Evolutionary conservation across 805 yeast genomes (phyloP).

Genomic region (Ogataea populi-albae): DNA sequence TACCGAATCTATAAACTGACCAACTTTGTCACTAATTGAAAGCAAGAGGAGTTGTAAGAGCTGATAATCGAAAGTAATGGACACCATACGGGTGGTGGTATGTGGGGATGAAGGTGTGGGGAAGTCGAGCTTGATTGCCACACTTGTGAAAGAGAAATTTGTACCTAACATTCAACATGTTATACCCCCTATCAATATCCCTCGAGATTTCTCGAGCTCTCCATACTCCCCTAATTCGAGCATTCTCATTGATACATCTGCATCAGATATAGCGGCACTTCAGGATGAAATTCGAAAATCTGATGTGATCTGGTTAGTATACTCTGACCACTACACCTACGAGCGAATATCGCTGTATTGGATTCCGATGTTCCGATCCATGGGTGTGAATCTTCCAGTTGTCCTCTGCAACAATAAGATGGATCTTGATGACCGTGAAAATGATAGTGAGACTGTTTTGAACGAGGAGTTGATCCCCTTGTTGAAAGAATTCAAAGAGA

Average conservation of each 20-base stretch:
- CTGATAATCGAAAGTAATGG: slow-evolving; percentile 32
- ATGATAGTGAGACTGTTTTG: slow-evolving; percentile 46
- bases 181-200: slow-evolving; percentile 80
- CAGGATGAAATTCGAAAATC: slow-evolving; percentile 78
- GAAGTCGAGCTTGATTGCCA: slow-evolving; percentile 72
- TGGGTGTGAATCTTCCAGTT: slow-evolving; percentile 94
- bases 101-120: slow-evolving; percentile 96
- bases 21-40: neutral
- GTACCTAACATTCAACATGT: slow-evolving; percentile 75
- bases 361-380: slow-evolving; percentile 89
- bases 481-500: slow-evolving; percentile 86
- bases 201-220: slow-evolving; percentile 62
- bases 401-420: slow-evolving; percentile 76
- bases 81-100: slow-evolving; percentile 73
- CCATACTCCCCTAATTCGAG: slow-evolving; percentile 63
- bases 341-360: slow-evolving; percentile 90
- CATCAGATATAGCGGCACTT: slow-evolving; percentile 57
- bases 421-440: slow-evolving; percentile 27
- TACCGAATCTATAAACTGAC: too few species aligned
- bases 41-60: neutral
- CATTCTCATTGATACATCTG: slow-evolving; percentile 74
- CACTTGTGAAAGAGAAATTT: slow-evolving; percentile 78
- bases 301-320: slow-evolving; percentile 92
- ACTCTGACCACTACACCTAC: slow-evolving; percentile 90
- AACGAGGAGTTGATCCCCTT: slow-evolving; percentile 84